Conservation (phyloP, 73 alveolate species). For the Paramecium pentaurelia region DNA sequence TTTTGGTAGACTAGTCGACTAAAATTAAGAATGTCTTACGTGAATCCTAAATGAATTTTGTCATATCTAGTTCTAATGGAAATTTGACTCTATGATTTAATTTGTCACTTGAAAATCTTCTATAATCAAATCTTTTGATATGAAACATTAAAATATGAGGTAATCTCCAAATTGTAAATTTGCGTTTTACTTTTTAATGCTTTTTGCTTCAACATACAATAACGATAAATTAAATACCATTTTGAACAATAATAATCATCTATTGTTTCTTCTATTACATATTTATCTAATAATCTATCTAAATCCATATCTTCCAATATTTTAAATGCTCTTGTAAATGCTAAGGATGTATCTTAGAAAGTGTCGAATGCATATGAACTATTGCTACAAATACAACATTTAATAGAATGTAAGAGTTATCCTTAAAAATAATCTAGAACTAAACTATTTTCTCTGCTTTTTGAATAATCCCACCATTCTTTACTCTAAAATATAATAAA, state of each 20-base stretch:
- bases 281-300: not conserved
- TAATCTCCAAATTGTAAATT: constrained; percentile 43
- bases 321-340: constrained; percentile 27
- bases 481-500: constrained; percentile 53
- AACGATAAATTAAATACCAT: not conserved
- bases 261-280: constrained; percentile 20
- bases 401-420: constrained; percentile 67
- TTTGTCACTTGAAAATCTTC: constrained; percentile 46
- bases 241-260: constrained; percentile 48
- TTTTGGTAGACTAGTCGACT: constrained; percentile 35
- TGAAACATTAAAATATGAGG: constrained; percentile 53
- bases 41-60: not conserved
- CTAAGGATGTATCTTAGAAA: constrained; percentile 61
- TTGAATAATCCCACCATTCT: constrained; percentile 77
- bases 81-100: constrained; percentile 33
- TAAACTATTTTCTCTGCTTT: constrained; percentile 71
- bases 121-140: constrained; percentile 50
- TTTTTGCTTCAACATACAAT: constrained; percentile 32
- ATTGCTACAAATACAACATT: constrained; percentile 66
- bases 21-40: not conserved
- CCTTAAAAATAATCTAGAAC: constrained; percentile 80
- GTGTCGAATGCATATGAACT: constrained; percentile 76
- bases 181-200: constrained; percentile 20
- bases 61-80: constrained; percentile 51
- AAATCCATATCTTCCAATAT: constrained; percentile 30